Conservation (phyloP, 2,329 filamentous ascomycete species). For the Colletotrichum phormii region DNA sequence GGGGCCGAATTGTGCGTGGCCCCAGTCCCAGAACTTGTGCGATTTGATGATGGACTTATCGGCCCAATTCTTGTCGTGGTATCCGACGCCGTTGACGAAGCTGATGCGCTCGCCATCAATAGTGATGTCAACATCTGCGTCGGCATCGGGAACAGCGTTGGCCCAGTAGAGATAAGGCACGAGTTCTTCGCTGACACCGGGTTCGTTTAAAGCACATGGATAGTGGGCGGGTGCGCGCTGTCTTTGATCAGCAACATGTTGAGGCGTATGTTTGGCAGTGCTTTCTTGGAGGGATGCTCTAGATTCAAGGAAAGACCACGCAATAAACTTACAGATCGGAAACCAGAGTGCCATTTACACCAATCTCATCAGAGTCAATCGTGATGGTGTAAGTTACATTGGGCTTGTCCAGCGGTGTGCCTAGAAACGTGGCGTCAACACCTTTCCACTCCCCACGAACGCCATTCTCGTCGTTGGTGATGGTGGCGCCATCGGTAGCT, state of each 20-base stretch:
- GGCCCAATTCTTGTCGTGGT: not conserved
- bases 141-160: not conserved
- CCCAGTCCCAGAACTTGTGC: not conserved
- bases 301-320: too few species aligned
- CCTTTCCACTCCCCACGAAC: not conserved
- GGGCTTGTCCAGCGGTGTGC: not conserved
- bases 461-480: not conserved
- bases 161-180: too few species aligned
- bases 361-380: too few species aligned
- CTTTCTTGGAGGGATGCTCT: too few species aligned
- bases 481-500: not conserved
- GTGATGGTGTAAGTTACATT: too few species aligned
- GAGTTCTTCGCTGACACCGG: not conserved
- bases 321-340: too few species aligned
- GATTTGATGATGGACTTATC: not conserved
- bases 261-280: not conserved
- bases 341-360: too few species aligned
- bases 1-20: not conserved
- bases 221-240: not conserved
- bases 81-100: not conserved
- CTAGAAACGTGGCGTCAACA: not conserved
- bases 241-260: too few species aligned
- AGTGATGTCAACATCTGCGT: not conserved
- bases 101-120: not conserved
- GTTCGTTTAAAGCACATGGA: not conserved